These are phyloP conservation scores for Corinectria fuckeliana DNA, from an alignment of 2,329 filamentous ascomycete species.

Conservation along the genomic window DNA sequence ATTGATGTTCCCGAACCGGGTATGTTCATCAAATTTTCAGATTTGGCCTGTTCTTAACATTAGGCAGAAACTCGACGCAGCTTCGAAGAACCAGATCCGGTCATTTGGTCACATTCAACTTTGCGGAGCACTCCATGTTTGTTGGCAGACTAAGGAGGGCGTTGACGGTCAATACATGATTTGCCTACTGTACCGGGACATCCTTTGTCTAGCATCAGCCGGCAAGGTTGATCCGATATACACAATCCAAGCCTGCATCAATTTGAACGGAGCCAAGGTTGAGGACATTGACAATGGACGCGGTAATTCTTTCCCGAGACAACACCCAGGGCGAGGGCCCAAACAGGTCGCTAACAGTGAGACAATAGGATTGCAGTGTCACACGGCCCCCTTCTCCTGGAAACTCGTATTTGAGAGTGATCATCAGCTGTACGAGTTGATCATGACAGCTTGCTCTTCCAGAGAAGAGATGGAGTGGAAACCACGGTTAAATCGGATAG, in stretches of 20 bases:
- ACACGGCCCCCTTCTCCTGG: slow-evolving; percentile 88
- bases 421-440: slow-evolving; percentile 79
- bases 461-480: slow-evolving; percentile 85
- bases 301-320: slow-evolving; percentile 57
- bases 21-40: slow-evolving; percentile 46
- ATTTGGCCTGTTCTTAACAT: background rate
- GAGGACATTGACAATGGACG: slow-evolving; percentile 78
- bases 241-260: slow-evolving; percentile 76
- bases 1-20: slow-evolving; percentile 75
- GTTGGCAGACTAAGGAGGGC: slow-evolving; percentile 75
- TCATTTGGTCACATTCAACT: slow-evolving; percentile 80
- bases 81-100: slow-evolving; percentile 71
- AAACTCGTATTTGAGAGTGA: slow-evolving; percentile 85
- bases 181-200: slow-evolving; percentile 81
- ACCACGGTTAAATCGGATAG: slow-evolving; percentile 62
- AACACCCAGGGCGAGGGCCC: too few relatives aligned
- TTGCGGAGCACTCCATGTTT: slow-evolving; percentile 83
- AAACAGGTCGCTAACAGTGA: background rate
- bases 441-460: slow-evolving; percentile 84
- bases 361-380: slow-evolving; percentile 78
- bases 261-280: slow-evolving; percentile 68
- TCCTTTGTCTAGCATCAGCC: slow-evolving; percentile 76
- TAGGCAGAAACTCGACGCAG: slow-evolving; percentile 55
- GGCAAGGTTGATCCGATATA: slow-evolving; percentile 72
- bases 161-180: slow-evolving; percentile 83